phyloP scores from a whole-genome alignment of 1,284 basidiomycete genomes.

The Ganoderma multipileum region DNA sequence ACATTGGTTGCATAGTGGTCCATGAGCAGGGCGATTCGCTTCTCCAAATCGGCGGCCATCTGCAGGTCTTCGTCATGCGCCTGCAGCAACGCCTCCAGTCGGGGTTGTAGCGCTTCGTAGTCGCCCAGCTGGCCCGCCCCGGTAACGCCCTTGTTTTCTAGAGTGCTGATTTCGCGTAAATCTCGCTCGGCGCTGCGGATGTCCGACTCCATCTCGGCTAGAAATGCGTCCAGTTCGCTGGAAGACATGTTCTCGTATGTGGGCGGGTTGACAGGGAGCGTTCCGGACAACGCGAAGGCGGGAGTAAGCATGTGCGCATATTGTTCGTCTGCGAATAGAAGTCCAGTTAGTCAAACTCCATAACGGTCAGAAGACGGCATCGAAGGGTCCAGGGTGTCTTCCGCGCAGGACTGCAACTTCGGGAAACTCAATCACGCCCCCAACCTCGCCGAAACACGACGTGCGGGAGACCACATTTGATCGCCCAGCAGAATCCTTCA shows the following conservation, averaged over 20 bases:
- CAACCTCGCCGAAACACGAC: not conserved
- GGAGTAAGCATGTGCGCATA: constrained; percentile 76
- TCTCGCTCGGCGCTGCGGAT: constrained; percentile 81
- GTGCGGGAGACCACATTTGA: not conserved
- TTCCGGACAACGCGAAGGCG: constrained; percentile 71
- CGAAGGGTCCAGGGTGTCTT: not conserved
- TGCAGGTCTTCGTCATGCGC: constrained; percentile 65
- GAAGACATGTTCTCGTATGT: constrained; percentile 68
- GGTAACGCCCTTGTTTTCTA: constrained; percentile 74
- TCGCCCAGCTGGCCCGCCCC: constrained; percentile 77
- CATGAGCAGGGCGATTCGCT: constrained; percentile 66
- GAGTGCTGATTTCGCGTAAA: constrained; percentile 72
- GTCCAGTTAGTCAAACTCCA: not conserved
- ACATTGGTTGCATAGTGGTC: constrained; percentile 75
- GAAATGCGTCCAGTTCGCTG: constrained; percentile 70
- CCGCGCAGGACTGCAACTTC: not conserved
- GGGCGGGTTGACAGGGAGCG: constrained; percentile 54
- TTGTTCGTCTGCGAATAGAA: constrained; percentile 62
- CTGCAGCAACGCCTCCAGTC: constrained; percentile 61
- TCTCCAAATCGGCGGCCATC: constrained; percentile 64
- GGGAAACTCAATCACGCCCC: not conserved
- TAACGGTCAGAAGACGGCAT: constrained; percentile 1
- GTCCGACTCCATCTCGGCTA: constrained; percentile 81
- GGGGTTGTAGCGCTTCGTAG: constrained; percentile 66
- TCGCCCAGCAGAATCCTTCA: not conserved